These are phyloP conservation scores for Crithidia sp. DNA, from an alignment of 208 protist genomes.

Conservation along the genomic window DNA sequence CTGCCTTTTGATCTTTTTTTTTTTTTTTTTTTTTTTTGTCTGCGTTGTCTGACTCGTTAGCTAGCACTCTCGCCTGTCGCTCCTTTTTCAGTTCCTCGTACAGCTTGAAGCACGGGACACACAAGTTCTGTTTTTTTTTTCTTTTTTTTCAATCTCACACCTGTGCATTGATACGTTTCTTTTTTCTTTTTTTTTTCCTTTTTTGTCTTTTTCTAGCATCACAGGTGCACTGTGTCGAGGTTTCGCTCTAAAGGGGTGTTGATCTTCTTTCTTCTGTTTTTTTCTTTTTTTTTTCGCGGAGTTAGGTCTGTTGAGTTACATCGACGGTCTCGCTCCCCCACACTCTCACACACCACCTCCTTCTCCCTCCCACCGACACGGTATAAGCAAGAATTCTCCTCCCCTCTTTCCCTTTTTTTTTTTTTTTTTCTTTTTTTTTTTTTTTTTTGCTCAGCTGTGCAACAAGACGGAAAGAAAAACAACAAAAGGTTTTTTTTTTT, in stretches of 20 bases:
- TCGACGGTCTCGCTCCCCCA: too few species aligned
- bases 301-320: too few species aligned
- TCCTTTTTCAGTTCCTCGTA: not conserved
- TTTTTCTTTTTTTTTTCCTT: not conserved
- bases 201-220: not conserved
- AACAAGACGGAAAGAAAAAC: not conserved
- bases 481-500: not conserved
- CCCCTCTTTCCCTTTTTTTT: too few species aligned
- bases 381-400: too few species aligned
- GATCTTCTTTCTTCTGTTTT: too few species aligned
- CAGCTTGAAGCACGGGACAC: not conserved
- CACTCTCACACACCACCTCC: too few species aligned
- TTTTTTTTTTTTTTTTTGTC: not conserved
- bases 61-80: not conserved
- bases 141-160: not conserved
- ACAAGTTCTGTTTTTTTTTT: not conserved
- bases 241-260: too few species aligned
- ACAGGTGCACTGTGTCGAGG: not conserved
- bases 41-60: constrained; percentile 17
- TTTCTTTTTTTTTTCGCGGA: too few species aligned
- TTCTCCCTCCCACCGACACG: too few species aligned
- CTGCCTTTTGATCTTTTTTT: constrained; percentile 7
- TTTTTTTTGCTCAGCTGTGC: not conserved
- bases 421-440: not conserved
- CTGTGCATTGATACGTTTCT: not conserved